Evolutionary conservation across 2,329 filamentous ascomycete species (phyloP).

Genomic region (Alternaria infectoria): DNA sequence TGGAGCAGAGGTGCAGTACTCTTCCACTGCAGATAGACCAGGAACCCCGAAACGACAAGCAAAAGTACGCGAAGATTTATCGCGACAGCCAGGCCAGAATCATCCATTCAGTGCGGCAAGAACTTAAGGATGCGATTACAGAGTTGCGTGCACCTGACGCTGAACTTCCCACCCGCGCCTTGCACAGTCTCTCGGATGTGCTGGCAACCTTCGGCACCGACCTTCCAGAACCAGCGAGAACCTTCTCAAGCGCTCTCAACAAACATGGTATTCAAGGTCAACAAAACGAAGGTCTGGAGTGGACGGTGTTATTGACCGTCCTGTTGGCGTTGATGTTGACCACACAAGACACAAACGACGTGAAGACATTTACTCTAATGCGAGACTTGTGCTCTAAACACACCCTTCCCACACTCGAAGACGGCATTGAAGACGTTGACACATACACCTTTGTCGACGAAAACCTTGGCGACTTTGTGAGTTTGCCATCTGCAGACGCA

Average conservation of each 20-base stretch:
- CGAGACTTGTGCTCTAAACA: conserved; percentile 16
- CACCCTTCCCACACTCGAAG: conserved; percentile 25
- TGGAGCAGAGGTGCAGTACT: conserved; percentile 26
- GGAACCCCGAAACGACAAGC: conserved; percentile 42
- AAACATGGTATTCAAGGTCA: conserved; percentile 15
- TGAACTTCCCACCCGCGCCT: conserved; percentile 4
- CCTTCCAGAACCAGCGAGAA: conserved; percentile 8
- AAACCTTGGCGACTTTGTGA: conserved; percentile 27
- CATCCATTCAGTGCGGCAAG: conserved; percentile 29
- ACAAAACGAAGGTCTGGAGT: conserved; percentile 22
- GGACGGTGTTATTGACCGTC: conserved; percentile 31
- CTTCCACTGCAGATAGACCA: conserved; percentile 18
- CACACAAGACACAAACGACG: not conserved
- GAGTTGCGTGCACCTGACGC: conserved; percentile 4
- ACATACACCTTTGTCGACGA: conserved; percentile 32
- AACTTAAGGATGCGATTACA: conserved; percentile 27
- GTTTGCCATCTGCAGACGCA: not conserved
- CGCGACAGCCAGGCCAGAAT: conserved; percentile 49
- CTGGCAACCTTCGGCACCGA: conserved; percentile 17
- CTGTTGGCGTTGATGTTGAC: conserved; percentile 23
- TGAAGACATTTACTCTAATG: conserved; percentile 6
- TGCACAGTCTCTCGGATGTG: conserved; percentile 22
- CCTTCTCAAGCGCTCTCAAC: conserved; percentile 17
- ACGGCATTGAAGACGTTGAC: conserved; percentile 32
- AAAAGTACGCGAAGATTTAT: conserved; percentile 52